Conservation (phyloP, 78 protist species). For the Pigoraptor vietnamica region DNA sequence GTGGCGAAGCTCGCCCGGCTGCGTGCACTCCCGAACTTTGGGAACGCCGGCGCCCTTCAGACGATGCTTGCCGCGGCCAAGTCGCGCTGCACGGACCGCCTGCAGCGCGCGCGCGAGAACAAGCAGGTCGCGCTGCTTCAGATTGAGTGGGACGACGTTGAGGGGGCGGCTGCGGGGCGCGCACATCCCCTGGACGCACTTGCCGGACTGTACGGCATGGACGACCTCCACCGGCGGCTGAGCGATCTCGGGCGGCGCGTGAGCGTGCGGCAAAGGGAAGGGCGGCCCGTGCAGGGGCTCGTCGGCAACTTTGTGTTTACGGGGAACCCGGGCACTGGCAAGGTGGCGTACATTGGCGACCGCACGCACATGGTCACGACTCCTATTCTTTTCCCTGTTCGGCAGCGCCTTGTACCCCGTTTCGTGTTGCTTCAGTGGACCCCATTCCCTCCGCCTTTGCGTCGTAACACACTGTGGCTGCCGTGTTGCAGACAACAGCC, state of each 20-base stretch:
- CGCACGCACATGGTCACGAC: too few relatives aligned
- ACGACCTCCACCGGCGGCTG: neutral
- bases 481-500: slow-evolving; percentile 38
- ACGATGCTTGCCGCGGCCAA: neutral
- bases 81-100: neutral
- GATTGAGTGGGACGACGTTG: slow-evolving; percentile 7
- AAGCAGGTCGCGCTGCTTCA: too few relatives aligned
- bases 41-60: slow-evolving; percentile 42
- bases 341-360: too few relatives aligned
- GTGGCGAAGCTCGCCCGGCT: neutral
- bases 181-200: neutral
- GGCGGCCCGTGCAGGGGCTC: neutral
- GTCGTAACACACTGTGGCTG: too few relatives aligned
- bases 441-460: too few relatives aligned
- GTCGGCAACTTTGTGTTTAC: neutral
- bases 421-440: too few relatives aligned
- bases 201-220: neutral
- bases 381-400: too few relatives aligned
- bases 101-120: too few relatives aligned
- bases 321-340: slow-evolving; percentile 46
- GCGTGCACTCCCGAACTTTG: slow-evolving; percentile 29
- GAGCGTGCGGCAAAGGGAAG: neutral
- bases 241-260: neutral
- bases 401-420: too few relatives aligned
- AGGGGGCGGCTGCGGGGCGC: slow-evolving; percentile 30